Percentiles rank a stretch among this genome's conserved stretches.
phyloP scores from a whole-genome alignment of 1,284 basidiomycete genomes.

The Wolfiporia cocos region DNA sequence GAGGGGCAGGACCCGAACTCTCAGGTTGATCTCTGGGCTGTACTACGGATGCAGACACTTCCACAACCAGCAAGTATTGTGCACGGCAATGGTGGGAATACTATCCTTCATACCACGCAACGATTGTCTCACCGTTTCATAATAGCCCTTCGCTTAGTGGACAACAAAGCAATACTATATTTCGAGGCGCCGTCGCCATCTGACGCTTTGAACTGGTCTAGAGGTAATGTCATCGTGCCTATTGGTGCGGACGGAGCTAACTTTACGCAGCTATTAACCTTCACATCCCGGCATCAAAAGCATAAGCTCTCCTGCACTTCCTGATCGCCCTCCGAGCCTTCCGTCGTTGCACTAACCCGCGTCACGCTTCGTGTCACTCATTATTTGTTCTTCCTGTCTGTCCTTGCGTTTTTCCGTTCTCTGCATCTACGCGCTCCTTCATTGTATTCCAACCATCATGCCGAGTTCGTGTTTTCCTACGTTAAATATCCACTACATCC shows the following conservation, averaged over 20 bases:
- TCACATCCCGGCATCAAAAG: constrained; percentile 52
- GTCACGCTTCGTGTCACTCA: constrained; percentile 9
- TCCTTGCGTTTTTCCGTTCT: constrained; percentile 7
- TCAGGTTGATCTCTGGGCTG: constrained; percentile 86
- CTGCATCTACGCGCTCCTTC: constrained; percentile 10
- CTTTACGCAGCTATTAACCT: constrained; percentile 48
- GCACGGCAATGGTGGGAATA: constrained; percentile 69
- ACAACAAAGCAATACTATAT: constrained; percentile 90
- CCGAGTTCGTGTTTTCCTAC: constrained; percentile 6
- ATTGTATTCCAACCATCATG: constrained; percentile 10
- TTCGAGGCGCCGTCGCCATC: constrained; percentile 81
- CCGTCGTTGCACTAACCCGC: constrained; percentile 12
- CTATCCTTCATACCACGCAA: constrained; percentile 10
- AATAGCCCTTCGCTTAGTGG: constrained; percentile 73
- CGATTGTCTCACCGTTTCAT: constrained; percentile 5
- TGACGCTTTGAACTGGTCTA: constrained; percentile 85
- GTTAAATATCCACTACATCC: constrained; percentile 4
- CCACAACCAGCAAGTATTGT: constrained; percentile 88
- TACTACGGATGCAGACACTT: constrained; percentile 86
- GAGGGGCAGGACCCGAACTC: constrained; percentile 68
- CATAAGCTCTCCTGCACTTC: constrained; percentile 15
- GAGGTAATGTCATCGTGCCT: constrained; percentile 45
- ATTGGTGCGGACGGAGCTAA: constrained; percentile 3
- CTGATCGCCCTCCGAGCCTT: constrained; percentile 3
- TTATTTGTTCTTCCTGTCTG: constrained; percentile 9